Conservation (phyloP, 768 basidiomycete species). For the Hortiboletus flavorubellus region DNA sequence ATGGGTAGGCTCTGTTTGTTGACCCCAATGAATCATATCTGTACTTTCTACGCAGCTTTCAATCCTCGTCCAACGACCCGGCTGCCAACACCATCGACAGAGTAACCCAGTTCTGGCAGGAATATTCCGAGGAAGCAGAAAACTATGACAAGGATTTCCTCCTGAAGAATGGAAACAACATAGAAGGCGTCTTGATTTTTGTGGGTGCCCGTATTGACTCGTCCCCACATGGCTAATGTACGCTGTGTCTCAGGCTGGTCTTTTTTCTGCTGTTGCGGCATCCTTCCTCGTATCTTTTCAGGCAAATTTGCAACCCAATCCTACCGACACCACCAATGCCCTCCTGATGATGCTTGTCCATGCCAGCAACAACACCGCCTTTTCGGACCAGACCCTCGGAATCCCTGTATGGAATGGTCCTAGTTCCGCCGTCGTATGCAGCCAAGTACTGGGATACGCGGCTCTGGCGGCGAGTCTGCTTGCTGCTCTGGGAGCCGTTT, state of each 20-base stretch:
- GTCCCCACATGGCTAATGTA: neutral
- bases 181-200: constrained; percentile 4
- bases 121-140: neutral
- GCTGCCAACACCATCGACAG: neutral
- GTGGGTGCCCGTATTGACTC: neutral
- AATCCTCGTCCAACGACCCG: neutral
- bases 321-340: constrained; percentile 23
- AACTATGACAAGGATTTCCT: constrained; percentile 1
- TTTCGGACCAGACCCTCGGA: neutral
- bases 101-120: neutral
- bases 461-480: constrained; percentile 21
- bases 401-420: constrained; percentile 20
- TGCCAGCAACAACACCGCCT: constrained; percentile 9
- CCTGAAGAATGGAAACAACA: neutral
- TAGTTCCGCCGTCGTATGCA: constrained; percentile 7
- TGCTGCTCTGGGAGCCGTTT: constrained; percentile 21
- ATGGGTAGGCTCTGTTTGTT: neutral
- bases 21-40: neutral
- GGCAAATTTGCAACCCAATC: constrained; percentile 31
- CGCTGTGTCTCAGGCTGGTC: constrained; percentile 32
- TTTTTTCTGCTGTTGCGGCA: constrained; percentile 39
- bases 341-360: constrained; percentile 24
- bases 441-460: constrained; percentile 20
- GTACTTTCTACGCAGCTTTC: neutral
- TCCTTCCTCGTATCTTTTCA: constrained; percentile 39